Percentiles rank a stretch among this genome's conserved stretches.
phyloP scores from a whole-genome alignment of 2,329 filamentous ascomycete genomes.

The Colletotrichum trifolii region DNA sequence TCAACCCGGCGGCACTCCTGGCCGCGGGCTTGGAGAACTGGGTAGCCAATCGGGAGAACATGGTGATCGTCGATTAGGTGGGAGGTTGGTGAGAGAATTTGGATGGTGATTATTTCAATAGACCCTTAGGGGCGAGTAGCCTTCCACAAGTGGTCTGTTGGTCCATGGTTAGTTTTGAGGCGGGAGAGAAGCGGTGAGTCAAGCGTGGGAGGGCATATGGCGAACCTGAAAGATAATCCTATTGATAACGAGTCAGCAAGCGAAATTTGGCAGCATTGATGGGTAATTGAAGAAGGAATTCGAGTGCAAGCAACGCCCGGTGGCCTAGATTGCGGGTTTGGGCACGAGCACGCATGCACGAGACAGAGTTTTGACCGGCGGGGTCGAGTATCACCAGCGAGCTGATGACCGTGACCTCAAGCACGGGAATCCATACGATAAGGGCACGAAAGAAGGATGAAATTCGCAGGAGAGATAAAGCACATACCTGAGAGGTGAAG shows the following conservation, averaged over 20 bases:
- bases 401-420: conserved; percentile 17
- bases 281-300: not conserved
- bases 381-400: conserved; percentile 24
- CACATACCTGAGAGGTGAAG: conserved; percentile 85
- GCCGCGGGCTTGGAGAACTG: conserved; percentile 65
- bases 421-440: not conserved
- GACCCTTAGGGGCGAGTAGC: conserved; percentile 58
- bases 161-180: conserved; percentile 44
- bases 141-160: conserved; percentile 65
- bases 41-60: conserved; percentile 69
- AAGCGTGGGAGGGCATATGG: conserved; percentile 42
- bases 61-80: conserved; percentile 49
- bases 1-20: conserved; percentile 54
- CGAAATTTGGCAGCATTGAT: conserved; percentile 9
- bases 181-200: conserved; percentile 54
- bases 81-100: not conserved
- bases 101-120: conserved; percentile 34
- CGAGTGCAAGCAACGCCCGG: conserved; percentile 12
- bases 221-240: conserved; percentile 84
- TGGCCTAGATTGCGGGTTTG: conserved; percentile 20
- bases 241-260: conserved; percentile 55
- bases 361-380: conserved; percentile 28
- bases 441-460: not conserved
- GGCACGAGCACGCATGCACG: conserved; percentile 23
- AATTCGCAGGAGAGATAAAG: conserved; percentile 29